Base-by-base conservation (phyloP, 1,139 yeast species). In the Geotrichum aggregatum region DNA sequence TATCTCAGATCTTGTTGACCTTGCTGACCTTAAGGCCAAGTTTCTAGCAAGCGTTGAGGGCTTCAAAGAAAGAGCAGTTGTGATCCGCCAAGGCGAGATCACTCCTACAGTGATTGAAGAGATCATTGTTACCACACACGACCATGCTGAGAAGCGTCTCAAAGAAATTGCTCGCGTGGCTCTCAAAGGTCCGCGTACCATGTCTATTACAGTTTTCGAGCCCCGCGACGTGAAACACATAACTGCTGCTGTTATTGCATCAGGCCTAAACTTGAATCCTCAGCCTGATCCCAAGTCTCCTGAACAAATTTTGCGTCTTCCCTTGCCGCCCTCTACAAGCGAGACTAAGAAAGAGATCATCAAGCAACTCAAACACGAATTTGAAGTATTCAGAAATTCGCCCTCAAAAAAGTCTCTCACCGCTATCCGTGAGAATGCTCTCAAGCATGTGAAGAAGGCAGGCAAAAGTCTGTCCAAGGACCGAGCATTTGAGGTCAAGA, bases 181-280 rank as follows among this genome's bases (percentile, higher is more conserved):
- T 0, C 63, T 83, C 50, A 85, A 87, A 61, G 92, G 92, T 10
- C 77, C 79, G 50, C 53, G 87, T 61, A 76, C 81, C 54, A 74
- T 86, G 49, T 71, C 80, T 45, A 77, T 91, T 30, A 88, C 95
- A 0, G 92, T 89, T 1, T 91, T 84, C 67, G 96, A 89, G 62
- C 94, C 96, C 10, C 73, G 73, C 49, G 77, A 87, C 60, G 76
- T 81, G 26, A 85, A 87, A 63, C 76, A 78, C 57, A 78, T 91
- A 26, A 76, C 84, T 45, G 82, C 87, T 55, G 76, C 89, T 0
- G 82, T 91, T 39, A 67, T 88, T 56, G 84, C 79, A 1, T 75
- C 91, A 0, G 79, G 79, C 11, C 69, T 87, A 65, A 86, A 87
- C 61, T 71, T 91, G 73, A 87, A 84, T 56, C 95, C 97, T 0